Evolutionary conservation across 441 rosid species (phyloP), one percentile per base, ranked within the genome.

Genomic region (Gossypium schwendimanii): DNA sequence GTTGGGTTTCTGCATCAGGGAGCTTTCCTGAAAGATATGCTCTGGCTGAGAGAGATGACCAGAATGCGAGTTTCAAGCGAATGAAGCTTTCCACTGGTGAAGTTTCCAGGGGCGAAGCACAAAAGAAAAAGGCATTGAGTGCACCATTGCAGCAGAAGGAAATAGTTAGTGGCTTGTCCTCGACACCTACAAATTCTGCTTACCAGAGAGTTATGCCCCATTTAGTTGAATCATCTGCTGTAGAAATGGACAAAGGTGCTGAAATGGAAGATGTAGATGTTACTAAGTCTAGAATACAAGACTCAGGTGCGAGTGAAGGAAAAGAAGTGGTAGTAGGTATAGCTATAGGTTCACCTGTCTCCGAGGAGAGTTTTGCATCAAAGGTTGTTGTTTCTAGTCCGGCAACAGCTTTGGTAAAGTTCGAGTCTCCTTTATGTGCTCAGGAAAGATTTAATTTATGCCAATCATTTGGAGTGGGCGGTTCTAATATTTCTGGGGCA

Each of bases 291-390:
- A 81, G 77, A 67, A 55, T 71, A 70, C 84, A 49, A 68, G 85
- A 72, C 76, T 61, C 73, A 67, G 81, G 83, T 54, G 79, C 74
- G 70, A 64, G 79, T 63, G 81, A 74, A 69, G 82, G 76, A 44
- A 85, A 86, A 73, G 90, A 86, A 28, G 31, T 81, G 57, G 76
- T 67, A 57, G 52, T 75, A 50, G 77, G 82, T 75, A 87, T 81
- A 77, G 83, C 87, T 76, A 84, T 82, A 80, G 83, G 90, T 31
- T 92, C 97, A 41, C 94, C 97, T 50, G 84, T 85, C 79, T 89
- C 97, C 67, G 91, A 92, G 82, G 98, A 92, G 88, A 89, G 96
- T 80, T 80, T 78, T 59, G 88, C 86, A 18, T 72, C 86, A n/a
- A 82, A 73, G 80, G 74, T 83, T 69, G 76, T 81, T 70, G 82